Conservation (phyloP, 106 monocot genomes). For the Allium fistulosum region DNA sequence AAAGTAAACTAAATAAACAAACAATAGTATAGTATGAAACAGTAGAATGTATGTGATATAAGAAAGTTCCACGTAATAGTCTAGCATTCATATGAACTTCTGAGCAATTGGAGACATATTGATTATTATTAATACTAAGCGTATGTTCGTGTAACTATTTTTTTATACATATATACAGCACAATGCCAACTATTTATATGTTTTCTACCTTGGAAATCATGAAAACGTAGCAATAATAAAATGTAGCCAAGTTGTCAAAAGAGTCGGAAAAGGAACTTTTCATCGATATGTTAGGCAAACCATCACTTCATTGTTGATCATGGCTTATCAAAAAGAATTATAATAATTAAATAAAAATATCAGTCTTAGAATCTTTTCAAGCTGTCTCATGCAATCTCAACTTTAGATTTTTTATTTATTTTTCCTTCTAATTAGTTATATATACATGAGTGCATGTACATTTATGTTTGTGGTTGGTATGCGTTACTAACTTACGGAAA, state of each 20-base stretch:
- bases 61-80: constrained; percentile 3
- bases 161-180: not conserved
- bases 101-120: not conserved
- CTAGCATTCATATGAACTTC: not conserved
- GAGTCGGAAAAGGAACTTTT: not conserved
- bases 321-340: not conserved
- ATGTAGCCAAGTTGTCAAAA: constrained; percentile 8
- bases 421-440: too few species aligned
- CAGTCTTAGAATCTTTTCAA: not conserved
- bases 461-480: too few species aligned
- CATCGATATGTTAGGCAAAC: constrained; percentile 10
- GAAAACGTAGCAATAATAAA: not conserved
- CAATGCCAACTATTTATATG: constrained; percentile 2
- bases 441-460: too few species aligned
- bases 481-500: too few species aligned
- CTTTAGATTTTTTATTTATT: not conserved
- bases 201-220: constrained; percentile 10
- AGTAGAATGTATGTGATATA: not conserved
- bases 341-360: not conserved
- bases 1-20: too few species aligned
- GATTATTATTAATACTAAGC: not conserved
- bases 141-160: not conserved
- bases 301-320: constrained; percentile 11
- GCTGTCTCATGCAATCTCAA: constrained; percentile 7
- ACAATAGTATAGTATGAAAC: too few species aligned